Evolutionary conservation across 352 stramenopile species (phyloP).

Genomic region (Aphanomyces stellatus): DNA sequence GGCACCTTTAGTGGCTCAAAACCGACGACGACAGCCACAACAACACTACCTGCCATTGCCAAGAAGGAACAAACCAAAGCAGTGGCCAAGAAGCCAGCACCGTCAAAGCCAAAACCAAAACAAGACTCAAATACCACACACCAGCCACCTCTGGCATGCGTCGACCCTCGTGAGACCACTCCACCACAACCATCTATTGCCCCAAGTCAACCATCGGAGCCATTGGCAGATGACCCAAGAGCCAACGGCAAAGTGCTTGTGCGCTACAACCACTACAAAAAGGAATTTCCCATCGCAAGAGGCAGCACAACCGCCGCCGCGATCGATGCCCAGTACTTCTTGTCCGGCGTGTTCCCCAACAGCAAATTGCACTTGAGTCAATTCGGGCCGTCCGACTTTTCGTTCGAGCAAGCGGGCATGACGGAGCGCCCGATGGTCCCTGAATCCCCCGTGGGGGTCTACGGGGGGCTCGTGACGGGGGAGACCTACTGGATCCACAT

Average conservation of each 20-base stretch:
- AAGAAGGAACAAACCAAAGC: not conserved
- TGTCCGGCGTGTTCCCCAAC: not conserved
- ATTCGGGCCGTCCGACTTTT: constrained; percentile 5
- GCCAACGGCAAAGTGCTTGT: not conserved
- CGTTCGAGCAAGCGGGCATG: not conserved
- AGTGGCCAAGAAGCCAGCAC: not conserved
- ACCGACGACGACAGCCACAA: not conserved
- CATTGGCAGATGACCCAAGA: not conserved
- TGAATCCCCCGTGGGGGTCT: not conserved
- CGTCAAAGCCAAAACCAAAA: not conserved
- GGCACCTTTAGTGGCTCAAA: not conserved
- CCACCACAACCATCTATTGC: not conserved
- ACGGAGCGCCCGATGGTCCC: not conserved
- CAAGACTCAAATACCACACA: too few species aligned
- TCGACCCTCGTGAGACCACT: not conserved
- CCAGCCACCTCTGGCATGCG: too few species aligned
- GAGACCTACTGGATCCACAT: constrained; percentile 2
- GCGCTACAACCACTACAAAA: constrained; percentile 15
- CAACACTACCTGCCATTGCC: not conserved
- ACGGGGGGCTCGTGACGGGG: not conserved
- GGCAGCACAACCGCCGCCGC: not conserved
- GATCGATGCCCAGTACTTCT: constrained; percentile 11
- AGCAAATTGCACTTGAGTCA: not conserved
- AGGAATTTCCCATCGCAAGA: not conserved
- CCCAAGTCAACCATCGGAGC: not conserved